A percentile compares a stretch with the other conserved stretches of the same genome.
Conservation (phyloP, 331 rosid species). For the Quercus lobata region DNA sequence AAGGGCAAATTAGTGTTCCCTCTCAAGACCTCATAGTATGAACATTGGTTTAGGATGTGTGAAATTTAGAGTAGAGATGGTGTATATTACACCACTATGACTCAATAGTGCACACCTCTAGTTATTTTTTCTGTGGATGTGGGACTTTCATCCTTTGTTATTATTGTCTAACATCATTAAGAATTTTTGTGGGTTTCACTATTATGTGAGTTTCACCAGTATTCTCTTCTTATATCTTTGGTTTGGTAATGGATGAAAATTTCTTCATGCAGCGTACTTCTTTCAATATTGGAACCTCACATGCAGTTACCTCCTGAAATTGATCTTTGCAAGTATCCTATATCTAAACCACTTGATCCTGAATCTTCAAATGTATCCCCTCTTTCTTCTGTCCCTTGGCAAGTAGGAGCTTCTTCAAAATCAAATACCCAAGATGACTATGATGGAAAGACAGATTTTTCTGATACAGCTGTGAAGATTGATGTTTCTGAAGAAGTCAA, state of each 20-base stretch:
- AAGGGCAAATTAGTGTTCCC: too few relatives aligned
- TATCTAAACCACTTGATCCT: conserved; percentile 39
- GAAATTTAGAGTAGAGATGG: background rate
- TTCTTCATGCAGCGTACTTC: conserved; percentile 65
- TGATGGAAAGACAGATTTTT: conserved; percentile 57
- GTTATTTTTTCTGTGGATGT: background rate
- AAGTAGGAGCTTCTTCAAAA: conserved; percentile 47
- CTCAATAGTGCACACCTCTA: background rate
- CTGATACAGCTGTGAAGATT: conserved; percentile 46
- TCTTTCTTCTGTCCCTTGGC: conserved; percentile 37
- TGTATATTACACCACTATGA: background rate
- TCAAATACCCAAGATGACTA: conserved; percentile 55
- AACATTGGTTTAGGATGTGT: background rate
- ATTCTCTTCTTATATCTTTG: background rate
- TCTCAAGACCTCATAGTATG: background rate
- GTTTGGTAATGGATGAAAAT: background rate
- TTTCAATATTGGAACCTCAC: conserved; percentile 87
- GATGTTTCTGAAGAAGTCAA: conserved; percentile 61
- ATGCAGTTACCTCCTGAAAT: conserved; percentile 85
- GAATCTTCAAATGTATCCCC: conserved; percentile 43
- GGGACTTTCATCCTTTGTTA: background rate
- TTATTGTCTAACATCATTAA: background rate
- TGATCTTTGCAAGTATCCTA: conserved; percentile 57
- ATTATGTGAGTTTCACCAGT: background rate
- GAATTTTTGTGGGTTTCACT: too few relatives aligned